Base-by-base conservation (phyloP, 768 basidiomycete species). In the Suillus placidus region DNA sequence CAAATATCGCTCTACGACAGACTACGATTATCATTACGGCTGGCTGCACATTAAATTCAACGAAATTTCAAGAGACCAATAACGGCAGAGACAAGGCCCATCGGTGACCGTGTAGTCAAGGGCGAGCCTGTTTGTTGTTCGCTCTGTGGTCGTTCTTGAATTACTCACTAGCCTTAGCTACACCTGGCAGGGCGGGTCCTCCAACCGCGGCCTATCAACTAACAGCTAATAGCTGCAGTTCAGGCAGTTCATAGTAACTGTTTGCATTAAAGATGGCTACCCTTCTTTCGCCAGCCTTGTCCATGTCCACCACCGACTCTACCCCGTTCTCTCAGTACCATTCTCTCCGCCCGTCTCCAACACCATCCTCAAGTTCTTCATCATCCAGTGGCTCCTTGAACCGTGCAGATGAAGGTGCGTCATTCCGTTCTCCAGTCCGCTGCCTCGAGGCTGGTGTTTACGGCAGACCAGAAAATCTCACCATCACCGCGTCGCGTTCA, bases 401-500 rank as follows among this genome's bases (percentile, higher is more conserved):
- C 77, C 75, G 75, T 65, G 85, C 80, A 63, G 89, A 92, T 73
- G 88, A 91, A 81, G 91, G 91, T 89, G 71, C 67, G 82, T 64
- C 70, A 69, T 65, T 64, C 34, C 60, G 40, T 20, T 30, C 26
- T 42, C 12, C 26, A 42, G 16, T 18, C 10, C 45, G 57, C 26
- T 42, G 65, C 73, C 71, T 70, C 68, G 68, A 71, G 74, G 68
- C 70, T 34, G 23, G 38, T 52, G 60, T 47, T 78, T 70, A 77
- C 76, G 75, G 73, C 71, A 78, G 72, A 51, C 62, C 76, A 93
- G 92, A 93, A 77, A 90, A 93, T 76, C 76, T 82, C 69, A 93
- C 92, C 20, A 86, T 93, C 71, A 93, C 88, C 52, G 77, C 81
- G 61, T 85, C 80, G 70, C 84, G 79, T 61, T 69, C 82, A 16